Evolutionary conservation across 2,329 filamentous ascomycete genomes (phyloP), one percentile per base, ranked within the genome.

Genomic region (Curvularia sp.): DNA sequence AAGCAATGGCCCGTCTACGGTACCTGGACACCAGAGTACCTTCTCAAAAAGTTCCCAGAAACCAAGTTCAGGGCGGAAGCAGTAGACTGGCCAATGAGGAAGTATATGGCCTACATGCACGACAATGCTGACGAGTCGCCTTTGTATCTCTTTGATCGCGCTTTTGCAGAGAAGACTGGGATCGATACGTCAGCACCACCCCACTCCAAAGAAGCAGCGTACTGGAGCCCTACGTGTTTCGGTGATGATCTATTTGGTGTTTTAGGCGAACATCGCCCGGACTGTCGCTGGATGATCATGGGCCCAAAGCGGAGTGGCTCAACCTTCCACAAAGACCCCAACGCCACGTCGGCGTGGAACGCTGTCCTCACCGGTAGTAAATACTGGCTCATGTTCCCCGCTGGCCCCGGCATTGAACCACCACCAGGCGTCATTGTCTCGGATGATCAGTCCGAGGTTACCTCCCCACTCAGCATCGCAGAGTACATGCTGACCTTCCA

Each of bases 311-410:
- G 93, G 57, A 96, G 92, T 71, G 94, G 94, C 30, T 96, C 91
- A 65, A 97, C 93, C 4, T 98, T 97, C 74, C 94, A 98, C 81
- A 97, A 97, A 75, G 87, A 89, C 67, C 87, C 86, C 2, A 88
- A 89, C 71, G 86, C 85, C 1, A 88, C 88, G 79, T 89, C 88
- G 68, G 94, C 95, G 0, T 98, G 94, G 95, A 98, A 98, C 74
- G 94, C 93, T 0, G 92, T 97, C 13, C 82, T 98, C 28, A 87
- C 89, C 58, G 95, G 94, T 5, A 87, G 89, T 33, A 98, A 98
- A 74, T 98, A 98, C 82, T 98, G 95, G 94, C 94, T 98, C 76
- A 96, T 98, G 92, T 98, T 98, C 72, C 93, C 92, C 0, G 89
- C 91, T 0, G 87, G 87, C 0, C 75, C 81, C 1, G 79, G 79